Conservation (phyloP, 2,329 filamentous ascomycete species). For the Aspergillus luchuensis region DNA sequence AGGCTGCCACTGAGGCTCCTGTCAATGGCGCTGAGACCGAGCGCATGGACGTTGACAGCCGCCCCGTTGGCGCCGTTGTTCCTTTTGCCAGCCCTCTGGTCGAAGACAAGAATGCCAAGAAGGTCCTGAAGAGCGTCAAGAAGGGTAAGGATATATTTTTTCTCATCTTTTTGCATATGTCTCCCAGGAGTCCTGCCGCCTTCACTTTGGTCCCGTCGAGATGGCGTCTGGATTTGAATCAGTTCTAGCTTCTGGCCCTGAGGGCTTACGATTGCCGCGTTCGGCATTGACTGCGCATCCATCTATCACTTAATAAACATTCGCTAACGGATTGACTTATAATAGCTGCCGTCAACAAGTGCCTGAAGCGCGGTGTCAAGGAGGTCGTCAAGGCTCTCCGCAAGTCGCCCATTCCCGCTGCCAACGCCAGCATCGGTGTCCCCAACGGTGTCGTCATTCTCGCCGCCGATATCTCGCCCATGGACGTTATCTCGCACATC, state of each 20-base stretch:
- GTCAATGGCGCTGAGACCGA: slow-evolving; percentile 31
- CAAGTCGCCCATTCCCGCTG: slow-evolving; percentile 76
- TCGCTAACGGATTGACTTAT: slow-evolving; percentile 21
- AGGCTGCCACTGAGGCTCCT: slow-evolving; percentile 26
- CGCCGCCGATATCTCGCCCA: slow-evolving; percentile 94
- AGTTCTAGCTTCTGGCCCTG: not conserved
- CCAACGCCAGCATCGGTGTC: slow-evolving; percentile 61
- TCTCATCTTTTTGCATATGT: not conserved
- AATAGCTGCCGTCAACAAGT: slow-evolving; percentile 89
- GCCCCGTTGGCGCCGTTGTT: slow-evolving; percentile 50
- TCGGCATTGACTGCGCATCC: not conserved
- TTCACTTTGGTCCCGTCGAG: not conserved
- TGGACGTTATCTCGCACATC: slow-evolving; percentile 98
- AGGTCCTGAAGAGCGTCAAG: slow-evolving; percentile 55
- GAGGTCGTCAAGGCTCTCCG: slow-evolving; percentile 98
- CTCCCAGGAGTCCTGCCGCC: not conserved
- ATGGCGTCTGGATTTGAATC: not conserved
- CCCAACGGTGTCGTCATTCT: slow-evolving; percentile 81
- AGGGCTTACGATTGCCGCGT: not conserved
- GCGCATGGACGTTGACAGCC: slow-evolving; percentile 31
- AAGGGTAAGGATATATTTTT: slow-evolving; percentile 42
- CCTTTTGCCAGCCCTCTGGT: slow-evolving; percentile 54
- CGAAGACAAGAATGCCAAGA: slow-evolving; percentile 55
- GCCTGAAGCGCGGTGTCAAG: slow-evolving; percentile 96
- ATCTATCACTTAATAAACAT: not conserved